Base-by-base conservation (phyloP, 1,284 basidiomycete species). In the Apiotrichum veenhuisii region DNA sequence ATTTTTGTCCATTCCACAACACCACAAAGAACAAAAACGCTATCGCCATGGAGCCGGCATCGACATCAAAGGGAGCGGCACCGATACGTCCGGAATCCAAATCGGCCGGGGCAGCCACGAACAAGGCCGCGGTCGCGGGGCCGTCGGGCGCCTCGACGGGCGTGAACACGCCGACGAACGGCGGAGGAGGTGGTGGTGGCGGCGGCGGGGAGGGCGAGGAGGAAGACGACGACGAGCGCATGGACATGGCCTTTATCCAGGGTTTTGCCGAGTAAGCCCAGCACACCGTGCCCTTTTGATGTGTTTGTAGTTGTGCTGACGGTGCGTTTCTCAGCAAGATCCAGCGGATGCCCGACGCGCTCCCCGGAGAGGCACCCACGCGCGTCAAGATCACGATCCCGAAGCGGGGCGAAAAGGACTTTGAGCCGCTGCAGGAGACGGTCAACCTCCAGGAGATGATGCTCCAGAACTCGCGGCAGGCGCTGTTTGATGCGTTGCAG, bases 341-440 rank as follows among this genome's bases (percentile, higher is more conserved):
- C 40, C 73, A 75, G 54, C 70, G 68, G 27, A 58, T 66, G 11
- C 74, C 74, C 15, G 30, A 53, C 1, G 62, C 63, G 18, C 52
- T 61, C 2, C 52, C 53, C 5, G 61, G 62, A 8, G 61, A 50
- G 15, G 43, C 44, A 0, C 48, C 57, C 10, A 17, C 60, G 7
- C 60, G 69, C n/a, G 36, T 61, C 15, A 71, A 71, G 52, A 73
- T 78, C 34, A 57, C 82, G 9, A 94, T 96, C 53, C 93, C 93
- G 12, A 93, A 90, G 74, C 83, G 93, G 27, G 93, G 93, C 5
- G 93, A 96, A 74, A 96, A 97, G 73, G 92, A 96, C 66, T 98
- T 94, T 66, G 94, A 98, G 74, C 95, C 95, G 76, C 82, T 64
- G 77, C 69, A 57, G 61, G 78, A 71, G 64, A 82, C 52, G 82